Percentiles rank a stretch among this genome's conserved stretches.
Evolutionary conservation across 768 basidiomycete genomes (phyloP).

Genomic region (Leucocoprinus sp.): DNA sequence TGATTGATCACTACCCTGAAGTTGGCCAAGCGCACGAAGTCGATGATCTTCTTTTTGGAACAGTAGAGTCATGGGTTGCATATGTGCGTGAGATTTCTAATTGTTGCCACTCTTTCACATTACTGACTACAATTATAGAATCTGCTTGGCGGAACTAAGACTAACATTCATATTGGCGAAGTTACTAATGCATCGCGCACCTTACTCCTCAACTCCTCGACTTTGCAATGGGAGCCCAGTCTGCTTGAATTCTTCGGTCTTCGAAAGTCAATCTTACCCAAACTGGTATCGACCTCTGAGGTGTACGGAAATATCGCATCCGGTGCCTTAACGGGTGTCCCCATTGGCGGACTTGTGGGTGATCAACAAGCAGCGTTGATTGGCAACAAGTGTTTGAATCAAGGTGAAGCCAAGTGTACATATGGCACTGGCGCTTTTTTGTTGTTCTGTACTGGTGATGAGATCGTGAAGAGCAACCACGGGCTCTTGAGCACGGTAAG

Average conservation of each 20-base stretch:
- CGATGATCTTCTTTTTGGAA: constrained; percentile 85
- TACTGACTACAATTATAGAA: constrained; percentile 38
- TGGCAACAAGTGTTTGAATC: constrained; percentile 89
- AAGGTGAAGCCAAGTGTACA: constrained; percentile 95
- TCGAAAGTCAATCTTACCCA: constrained; percentile 70
- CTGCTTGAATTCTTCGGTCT: constrained; percentile 86
- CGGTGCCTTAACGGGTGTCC: constrained; percentile 64
- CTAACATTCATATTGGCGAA: constrained; percentile 78
- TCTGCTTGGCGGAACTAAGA: constrained; percentile 67
- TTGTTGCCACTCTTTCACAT: neutral
- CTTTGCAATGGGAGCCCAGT: constrained; percentile 74
- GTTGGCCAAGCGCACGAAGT: constrained; percentile 72
- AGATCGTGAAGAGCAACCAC: constrained; percentile 78
- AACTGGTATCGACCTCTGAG: constrained; percentile 85
- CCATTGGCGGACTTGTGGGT: constrained; percentile 91
- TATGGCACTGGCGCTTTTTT: constrained; percentile 97
- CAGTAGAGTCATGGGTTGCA: constrained; percentile 94
- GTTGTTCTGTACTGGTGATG: constrained; percentile 86
- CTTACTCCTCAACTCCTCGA: constrained; percentile 77
- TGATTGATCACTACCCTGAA: constrained; percentile 79
- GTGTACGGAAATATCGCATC: constrained; percentile 74
- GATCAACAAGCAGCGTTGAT: constrained; percentile 97
- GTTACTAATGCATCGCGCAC: constrained; percentile 96
- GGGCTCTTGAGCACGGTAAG: constrained; percentile 84
- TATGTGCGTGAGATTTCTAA: constrained; percentile 49